These are phyloP conservation scores for Tardiomyces depauwii DNA, from an alignment of 1,139 yeast species.

Conservation along the genomic window DNA sequence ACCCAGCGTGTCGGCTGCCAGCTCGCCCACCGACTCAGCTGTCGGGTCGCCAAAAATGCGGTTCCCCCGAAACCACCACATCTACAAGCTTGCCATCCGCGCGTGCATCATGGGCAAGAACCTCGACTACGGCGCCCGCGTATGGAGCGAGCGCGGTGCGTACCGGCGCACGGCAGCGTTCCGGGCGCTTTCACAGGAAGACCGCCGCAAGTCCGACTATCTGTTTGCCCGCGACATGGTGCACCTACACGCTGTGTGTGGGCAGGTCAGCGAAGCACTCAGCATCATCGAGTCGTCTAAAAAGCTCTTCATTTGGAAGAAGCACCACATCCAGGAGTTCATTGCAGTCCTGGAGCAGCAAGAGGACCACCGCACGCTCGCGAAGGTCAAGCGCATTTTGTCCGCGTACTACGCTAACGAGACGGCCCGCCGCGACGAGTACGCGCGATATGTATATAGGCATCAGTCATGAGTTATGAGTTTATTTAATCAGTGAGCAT, in stretches of 20 bases:
- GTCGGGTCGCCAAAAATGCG: slow-evolving; percentile 10
- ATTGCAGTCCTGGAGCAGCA: slow-evolving; percentile 27
- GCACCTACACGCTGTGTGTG: slow-evolving; percentile 38
- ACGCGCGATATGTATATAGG: background rate
- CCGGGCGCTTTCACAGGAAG: slow-evolving; percentile 27
- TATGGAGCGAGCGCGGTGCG: slow-evolving; percentile 72
- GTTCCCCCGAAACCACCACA: slow-evolving; percentile 37
- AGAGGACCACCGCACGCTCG: slow-evolving; percentile 33
- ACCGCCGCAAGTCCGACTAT: slow-evolving; percentile 47
- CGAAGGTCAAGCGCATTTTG: slow-evolving; percentile 1
- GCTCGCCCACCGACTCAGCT: no score
- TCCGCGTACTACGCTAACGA: slow-evolving; percentile 4
- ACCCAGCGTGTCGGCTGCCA: no score
- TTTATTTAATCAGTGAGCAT: background rate
- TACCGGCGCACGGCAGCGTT: slow-evolving; percentile 48
- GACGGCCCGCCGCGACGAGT: background rate
- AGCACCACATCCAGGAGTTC: slow-evolving; percentile 16
- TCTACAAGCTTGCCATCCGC: slow-evolving; percentile 53
- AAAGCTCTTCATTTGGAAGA: slow-evolving; percentile 60
- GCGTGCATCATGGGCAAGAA: slow-evolving; percentile 44
- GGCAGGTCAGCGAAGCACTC: slow-evolving; percentile 56
- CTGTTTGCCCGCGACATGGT: slow-evolving; percentile 60
- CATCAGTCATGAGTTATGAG: background rate
- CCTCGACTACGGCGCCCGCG: slow-evolving; percentile 44
- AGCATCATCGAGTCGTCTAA: slow-evolving; percentile 56